phyloP scores from a whole-genome alignment of 2,329 filamentous ascomycete genomes.

The Thelonectria blattea region DNA sequence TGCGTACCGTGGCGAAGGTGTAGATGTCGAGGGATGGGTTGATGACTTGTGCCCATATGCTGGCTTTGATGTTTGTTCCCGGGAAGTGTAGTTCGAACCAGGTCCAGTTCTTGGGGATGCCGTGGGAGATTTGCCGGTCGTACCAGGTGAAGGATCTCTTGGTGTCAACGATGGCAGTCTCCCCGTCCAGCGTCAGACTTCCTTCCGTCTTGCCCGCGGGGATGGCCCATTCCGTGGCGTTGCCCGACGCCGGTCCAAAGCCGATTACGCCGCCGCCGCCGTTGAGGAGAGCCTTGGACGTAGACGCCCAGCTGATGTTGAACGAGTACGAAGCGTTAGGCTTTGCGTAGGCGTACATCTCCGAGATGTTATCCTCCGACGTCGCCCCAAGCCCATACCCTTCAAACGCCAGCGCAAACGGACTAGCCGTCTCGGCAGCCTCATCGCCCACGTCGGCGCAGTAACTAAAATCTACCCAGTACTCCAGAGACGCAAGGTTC shows the following conservation, averaged over 20 bases:
- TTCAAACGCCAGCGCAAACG: not conserved
- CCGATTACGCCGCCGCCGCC: slow-evolving; percentile 1
- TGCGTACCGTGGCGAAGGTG: not conserved
- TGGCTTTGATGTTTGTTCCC: slow-evolving; percentile 9
- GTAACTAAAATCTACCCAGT: slow-evolving; percentile 6
- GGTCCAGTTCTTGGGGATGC: slow-evolving; percentile 7
- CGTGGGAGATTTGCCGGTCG: slow-evolving; percentile 7
- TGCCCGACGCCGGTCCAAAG: not conserved
- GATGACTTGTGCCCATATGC: slow-evolving; percentile 2
- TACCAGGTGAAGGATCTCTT: slow-evolving; percentile 13
- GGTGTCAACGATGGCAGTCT: not conserved
- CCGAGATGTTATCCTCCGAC: slow-evolving; percentile 1
- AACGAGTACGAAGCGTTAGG: not conserved
- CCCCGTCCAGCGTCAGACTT: not conserved
- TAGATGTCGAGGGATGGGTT: not conserved
- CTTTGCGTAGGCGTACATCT: not conserved
- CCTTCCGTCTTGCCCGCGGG: slow-evolving; percentile 1
- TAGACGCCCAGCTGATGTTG: slow-evolving; percentile 6
- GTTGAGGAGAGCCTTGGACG: not conserved
- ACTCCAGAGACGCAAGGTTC: not conserved
- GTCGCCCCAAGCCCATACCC: not conserved
- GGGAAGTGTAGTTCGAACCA: slow-evolving; percentile 11
- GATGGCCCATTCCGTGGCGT: slow-evolving; percentile 13
- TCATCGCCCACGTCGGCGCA: not conserved
- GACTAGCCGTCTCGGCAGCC: not conserved